Conservation (phyloP, 768 basidiomycete species). For the Macrolepiota albuminosa region DNA sequence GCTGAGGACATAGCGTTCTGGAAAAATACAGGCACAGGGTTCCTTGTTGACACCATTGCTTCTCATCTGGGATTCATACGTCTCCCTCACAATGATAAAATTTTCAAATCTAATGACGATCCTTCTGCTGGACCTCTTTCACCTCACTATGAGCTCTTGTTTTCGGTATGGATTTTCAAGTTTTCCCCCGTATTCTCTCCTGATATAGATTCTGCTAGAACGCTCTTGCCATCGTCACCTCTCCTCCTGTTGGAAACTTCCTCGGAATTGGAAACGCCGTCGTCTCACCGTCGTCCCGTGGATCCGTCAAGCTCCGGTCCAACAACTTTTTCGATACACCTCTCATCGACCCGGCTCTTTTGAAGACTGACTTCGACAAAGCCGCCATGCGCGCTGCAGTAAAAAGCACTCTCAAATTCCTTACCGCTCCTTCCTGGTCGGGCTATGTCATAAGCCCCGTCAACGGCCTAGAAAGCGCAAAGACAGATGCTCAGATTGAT, state of each 20-base stretch:
- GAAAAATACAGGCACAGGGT: not conserved
- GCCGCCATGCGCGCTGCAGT: constrained; percentile 3
- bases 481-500: constrained; percentile 6
- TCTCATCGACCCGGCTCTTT: constrained; percentile 4
- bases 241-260: constrained; percentile 7
- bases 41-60: not conserved
- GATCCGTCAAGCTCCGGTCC: constrained; percentile 6
- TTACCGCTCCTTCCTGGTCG: constrained; percentile 4
- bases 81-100: not conserved
- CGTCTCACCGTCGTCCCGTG: constrained; percentile 6
- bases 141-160: not conserved
- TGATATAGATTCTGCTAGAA: not conserved
- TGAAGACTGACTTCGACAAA: constrained; percentile 7
- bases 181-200: not conserved
- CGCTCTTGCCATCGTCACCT: not conserved
- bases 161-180: not conserved
- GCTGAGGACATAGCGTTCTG: not conserved
- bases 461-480: not conserved
- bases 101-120: not conserved
- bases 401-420: constrained; percentile 4
- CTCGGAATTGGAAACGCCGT: constrained; percentile 4
- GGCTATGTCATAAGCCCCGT: constrained; percentile 1
- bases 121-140: constrained; percentile 1
- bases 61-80: constrained; percentile 1
- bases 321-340: constrained; percentile 7